Evolutionary conservation across 176 grass and related monocot genomes (phyloP).

Genomic region (Oryza meridionalis): DNA sequence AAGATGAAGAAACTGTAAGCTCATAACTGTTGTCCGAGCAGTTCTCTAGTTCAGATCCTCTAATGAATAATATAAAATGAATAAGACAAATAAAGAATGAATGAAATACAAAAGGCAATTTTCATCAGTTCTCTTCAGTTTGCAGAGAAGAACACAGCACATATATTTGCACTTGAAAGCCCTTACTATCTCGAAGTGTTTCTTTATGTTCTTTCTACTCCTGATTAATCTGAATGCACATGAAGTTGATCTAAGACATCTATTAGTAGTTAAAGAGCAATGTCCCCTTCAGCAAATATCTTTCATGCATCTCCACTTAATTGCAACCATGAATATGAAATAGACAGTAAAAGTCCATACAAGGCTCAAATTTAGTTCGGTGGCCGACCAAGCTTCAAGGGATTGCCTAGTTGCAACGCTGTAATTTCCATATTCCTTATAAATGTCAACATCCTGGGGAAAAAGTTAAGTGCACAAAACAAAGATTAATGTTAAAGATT

Average conservation of each 20-base stretch:
- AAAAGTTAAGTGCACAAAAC: conserved; percentile 26
- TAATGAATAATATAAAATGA: conserved; percentile 6
- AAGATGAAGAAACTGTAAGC: neutral
- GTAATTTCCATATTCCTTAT: conserved; percentile 73
- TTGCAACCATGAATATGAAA: conserved; percentile 5
- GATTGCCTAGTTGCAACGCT: conserved; percentile 76
- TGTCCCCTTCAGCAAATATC: conserved; percentile 25
- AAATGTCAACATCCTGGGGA: conserved; percentile 69
- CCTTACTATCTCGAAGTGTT: conserved; percentile 12
- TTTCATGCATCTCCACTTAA: conserved; percentile 1
- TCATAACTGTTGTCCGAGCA: neutral
- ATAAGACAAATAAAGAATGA: neutral
- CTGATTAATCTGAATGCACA: conserved; percentile 16
- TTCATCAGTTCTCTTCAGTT: conserved; percentile 16
- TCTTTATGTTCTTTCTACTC: neutral
- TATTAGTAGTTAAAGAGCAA: conserved; percentile 10
- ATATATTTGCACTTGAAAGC: conserved; percentile 12
- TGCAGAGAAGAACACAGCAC: neutral
- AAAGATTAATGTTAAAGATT: neutral
- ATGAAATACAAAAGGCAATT: neutral
- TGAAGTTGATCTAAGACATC: conserved; percentile 9
- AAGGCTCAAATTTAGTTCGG: conserved; percentile 79
- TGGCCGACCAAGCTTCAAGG: conserved; percentile 84
- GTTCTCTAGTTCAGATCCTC: neutral
- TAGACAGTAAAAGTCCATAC: conserved; percentile 53